Evolutionary conservation across 1,284 basidiomycete genomes (phyloP).

Genomic region (Rhizoctonia solani): DNA sequence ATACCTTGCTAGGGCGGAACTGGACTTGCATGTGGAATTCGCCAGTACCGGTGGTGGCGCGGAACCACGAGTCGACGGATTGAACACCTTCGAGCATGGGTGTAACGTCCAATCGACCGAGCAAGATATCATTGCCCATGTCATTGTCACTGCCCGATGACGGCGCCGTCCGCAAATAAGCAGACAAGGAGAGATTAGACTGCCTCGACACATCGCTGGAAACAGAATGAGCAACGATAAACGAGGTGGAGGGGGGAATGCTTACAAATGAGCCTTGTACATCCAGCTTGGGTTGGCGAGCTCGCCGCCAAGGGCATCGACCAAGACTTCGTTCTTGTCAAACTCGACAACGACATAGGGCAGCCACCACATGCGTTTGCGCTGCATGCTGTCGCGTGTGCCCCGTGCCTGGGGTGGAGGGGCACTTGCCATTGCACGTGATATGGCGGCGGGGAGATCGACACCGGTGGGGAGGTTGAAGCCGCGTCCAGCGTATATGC

Average conservation of each 20-base stretch:
- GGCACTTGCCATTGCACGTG: slow-evolving; percentile 68
- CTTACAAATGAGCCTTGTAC: slow-evolving; percentile 94
- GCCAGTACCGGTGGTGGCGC: slow-evolving; percentile 79
- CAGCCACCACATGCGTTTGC: slow-evolving; percentile 93
- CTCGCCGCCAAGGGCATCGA: slow-evolving; percentile 94
- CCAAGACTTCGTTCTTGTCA: slow-evolving; percentile 98
- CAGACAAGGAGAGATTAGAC: slow-evolving; percentile 87
- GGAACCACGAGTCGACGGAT: slow-evolving; percentile 85
- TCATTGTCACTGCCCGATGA: slow-evolving; percentile 63
- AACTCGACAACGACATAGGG: slow-evolving; percentile 98
- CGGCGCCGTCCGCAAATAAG: slow-evolving; percentile 81
- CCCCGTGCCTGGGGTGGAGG: slow-evolving; percentile 53
- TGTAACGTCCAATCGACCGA: slow-evolving; percentile 88
- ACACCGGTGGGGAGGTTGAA: slow-evolving; percentile 74
- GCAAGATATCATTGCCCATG: slow-evolving; percentile 90
- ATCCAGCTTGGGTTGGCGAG: slow-evolving; percentile 83
- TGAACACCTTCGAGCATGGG: slow-evolving; percentile 76
- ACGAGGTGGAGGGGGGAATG: slow-evolving; percentile 37
- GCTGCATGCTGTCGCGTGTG: slow-evolving; percentile 84
- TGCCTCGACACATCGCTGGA: slow-evolving; percentile 80
- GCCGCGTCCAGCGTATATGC: slow-evolving; percentile 84
- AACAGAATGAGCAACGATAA: slow-evolving; percentile 34
- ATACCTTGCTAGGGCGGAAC: slow-evolving; percentile 76
- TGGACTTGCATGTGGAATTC: slow-evolving; percentile 96
- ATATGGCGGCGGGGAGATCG: slow-evolving; percentile 82